phyloP scores from a whole-genome alignment of 2,329 filamentous ascomycete genomes.

The Fusarium chuoi region DNA sequence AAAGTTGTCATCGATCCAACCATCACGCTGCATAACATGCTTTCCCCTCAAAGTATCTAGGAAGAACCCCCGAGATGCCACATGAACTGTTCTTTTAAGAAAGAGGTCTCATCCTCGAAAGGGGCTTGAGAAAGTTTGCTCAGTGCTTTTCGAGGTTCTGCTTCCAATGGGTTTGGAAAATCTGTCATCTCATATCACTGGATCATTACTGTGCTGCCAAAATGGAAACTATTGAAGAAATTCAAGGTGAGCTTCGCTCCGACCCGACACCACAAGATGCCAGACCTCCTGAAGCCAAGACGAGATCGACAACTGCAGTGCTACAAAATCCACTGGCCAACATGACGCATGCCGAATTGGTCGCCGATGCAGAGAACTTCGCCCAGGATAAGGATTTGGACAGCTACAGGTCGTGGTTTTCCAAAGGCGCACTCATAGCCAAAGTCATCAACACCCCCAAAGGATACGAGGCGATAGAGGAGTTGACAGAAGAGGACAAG shows the following conservation, averaged over 20 bases:
- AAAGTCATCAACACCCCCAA: conserved; percentile 31
- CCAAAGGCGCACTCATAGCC: conserved; percentile 51
- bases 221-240: not conserved
- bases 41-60: not conserved
- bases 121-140: not conserved
- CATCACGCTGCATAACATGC: not conserved
- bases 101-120: not conserved
- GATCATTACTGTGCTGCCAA: not conserved
- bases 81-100: not conserved
- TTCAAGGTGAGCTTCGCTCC: not conserved
- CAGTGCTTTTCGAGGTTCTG: not conserved
- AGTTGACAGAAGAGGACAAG: conserved; percentile 49
- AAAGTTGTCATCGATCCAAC: not conserved
- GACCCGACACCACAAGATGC: not conserved
- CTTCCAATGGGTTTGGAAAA: not conserved
- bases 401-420: conserved; percentile 54
- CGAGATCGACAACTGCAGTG: conserved; percentile 7
- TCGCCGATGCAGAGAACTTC: conserved; percentile 32
- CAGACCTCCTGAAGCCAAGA: not conserved
- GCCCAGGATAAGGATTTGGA: conserved; percentile 23
- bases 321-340: conserved; percentile 38
- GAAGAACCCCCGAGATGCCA: not conserved
- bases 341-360: conserved; percentile 29
- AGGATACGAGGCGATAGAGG: conserved; percentile 41
- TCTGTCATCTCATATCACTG: not conserved